Base-by-base conservation (phyloP, 2,329 filamentous ascomycete species). In the Gnomoniopsis smithogilvyi region DNA sequence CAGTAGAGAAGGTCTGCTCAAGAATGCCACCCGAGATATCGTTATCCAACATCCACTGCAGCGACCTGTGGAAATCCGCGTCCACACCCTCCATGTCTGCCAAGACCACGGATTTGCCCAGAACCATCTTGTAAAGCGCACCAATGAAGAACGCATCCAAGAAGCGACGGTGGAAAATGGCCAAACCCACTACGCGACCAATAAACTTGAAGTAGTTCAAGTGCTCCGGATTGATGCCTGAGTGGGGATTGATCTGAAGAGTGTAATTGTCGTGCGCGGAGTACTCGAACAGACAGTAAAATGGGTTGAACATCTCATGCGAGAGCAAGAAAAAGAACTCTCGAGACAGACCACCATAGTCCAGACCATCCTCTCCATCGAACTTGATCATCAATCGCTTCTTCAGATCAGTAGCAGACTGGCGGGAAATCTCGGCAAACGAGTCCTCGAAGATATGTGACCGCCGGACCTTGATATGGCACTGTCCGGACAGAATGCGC, bases 131-230 rank as follows among this genome's bases (percentile, higher is more conserved):
- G 84, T 99, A 99, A 70, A 99, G 88, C 33, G 95, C 95, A 51
- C 95, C 95, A 71, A 99, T 98, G 76, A 99, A 99, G 81, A 99
- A 99, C 36, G 95, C 96, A 73, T 99, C 95, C 64, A 99, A 79
- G 83, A 99, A 99, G 53, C 95, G 88, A 60, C 95, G 86, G 76
- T 99, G 95, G 87, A 99, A 99, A 70, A 99, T 99, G 62, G 95
- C 94, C 67, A 99, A 76, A 62, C 95, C 95, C 60, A 99, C 95
- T 30, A 99, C 95, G 61, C 95, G 91, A 51, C 95, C 95, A 69
- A 99, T 99, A 72, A 99, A 99, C 76, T 96, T 98, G 86, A 99
- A 99, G 79, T 98, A 99, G 74, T 97, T 98, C 69, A 99, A 80
- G 85, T 99, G 95, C 77, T 99, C 95, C 1, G 95, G 95, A 76